Base-by-base conservation (phyloP, 495 filamentous ascomycete genomes). In the Umbilicaria muhlenbergii region DNA sequence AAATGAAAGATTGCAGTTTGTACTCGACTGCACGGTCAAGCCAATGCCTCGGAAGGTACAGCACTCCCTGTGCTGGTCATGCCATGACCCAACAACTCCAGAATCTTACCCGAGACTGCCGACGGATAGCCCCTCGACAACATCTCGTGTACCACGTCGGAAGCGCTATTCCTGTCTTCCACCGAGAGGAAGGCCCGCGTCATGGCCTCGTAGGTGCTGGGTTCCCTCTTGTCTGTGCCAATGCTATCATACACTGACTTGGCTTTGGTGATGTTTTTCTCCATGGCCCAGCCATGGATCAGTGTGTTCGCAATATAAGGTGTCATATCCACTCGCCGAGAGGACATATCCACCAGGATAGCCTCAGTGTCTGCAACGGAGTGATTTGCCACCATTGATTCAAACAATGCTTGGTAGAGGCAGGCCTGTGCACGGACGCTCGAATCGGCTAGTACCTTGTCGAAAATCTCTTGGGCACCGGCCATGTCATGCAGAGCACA, bases 131-230 rank as follows among this genome's bases (percentile, higher is more conserved):
- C 89, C 35, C 89, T 69, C 32, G 74, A 77, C 34, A 92, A 69
- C 79, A 94, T 95, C 70, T 98, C 91, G 43, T 80, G 70, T 34
- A 94, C 92, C 24, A 92, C 80, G 21, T 41, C 58, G 57, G 81
- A 74, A 34, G 91, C 91, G 28, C 66, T 67, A 31, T 75, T 70
- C 21, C 81, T 75, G 49, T 94, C 81, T 50, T 92, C 81, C 0
- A 81, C 82, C 2, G 81, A 73, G 39, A 96, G 70, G 67, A 81
- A 95, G 0, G 92, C 92, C 17, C 92, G 74, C 15, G 86, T 94
- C 92, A 98, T 98, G 32, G 89, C 88, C 64, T 98, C 91, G 57
- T 98, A 98, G n/a, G 91, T 98, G 64, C 86, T 94, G 6, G 91
- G 91, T 64, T 98, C 91, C 21, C 91, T 76, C 66, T 81, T 84